phyloP scores from a whole-genome alignment of 768 basidiomycete genomes.

The Tubosaeta sp. region DNA sequence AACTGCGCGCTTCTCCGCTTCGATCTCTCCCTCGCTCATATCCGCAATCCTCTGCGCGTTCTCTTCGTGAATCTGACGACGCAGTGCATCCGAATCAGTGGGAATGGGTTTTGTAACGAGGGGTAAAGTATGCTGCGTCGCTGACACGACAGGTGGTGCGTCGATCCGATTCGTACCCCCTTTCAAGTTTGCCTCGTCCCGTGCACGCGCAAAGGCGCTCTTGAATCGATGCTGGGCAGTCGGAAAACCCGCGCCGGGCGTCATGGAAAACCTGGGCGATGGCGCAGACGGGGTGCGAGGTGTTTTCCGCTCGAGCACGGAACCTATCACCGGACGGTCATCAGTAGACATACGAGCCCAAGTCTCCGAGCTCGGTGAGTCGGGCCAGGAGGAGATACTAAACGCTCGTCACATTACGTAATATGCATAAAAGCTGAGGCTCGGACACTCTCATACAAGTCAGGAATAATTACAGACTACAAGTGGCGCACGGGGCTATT shows the following conservation, averaged over 20 bases:
- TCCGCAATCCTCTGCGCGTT: constrained; percentile 56
- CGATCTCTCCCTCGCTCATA: constrained; percentile 72
- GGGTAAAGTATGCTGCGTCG: not conserved
- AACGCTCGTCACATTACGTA: constrained; percentile 17
- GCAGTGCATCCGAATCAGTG: constrained; percentile 37
- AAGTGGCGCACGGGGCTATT: too few relatives aligned
- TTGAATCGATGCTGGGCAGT: constrained; percentile 57
- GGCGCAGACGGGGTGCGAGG: constrained; percentile 20
- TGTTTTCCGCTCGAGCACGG: constrained; percentile 41
- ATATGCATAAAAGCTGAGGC: too few relatives aligned
- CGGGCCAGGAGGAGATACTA: too few relatives aligned
- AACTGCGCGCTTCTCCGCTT: constrained; percentile 61
- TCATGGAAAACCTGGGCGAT: constrained; percentile 17
- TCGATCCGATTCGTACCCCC: constrained; percentile 4
- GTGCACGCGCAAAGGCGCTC: constrained; percentile 54
- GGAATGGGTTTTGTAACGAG: constrained; percentile 21
- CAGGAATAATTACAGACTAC: too few relatives aligned
- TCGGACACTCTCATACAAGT: too few relatives aligned
- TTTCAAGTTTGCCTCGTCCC: constrained; percentile 31
- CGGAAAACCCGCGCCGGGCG: constrained; percentile 53
- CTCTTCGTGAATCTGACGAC: constrained; percentile 57
- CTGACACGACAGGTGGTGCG: constrained; percentile 30
- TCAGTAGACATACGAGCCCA: constrained; percentile 17
- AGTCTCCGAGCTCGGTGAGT: too few relatives aligned
- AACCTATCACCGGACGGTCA: constrained; percentile 37